Conservation (phyloP, 768 basidiomycete genomes). For the Boletus huronensis region DNA sequence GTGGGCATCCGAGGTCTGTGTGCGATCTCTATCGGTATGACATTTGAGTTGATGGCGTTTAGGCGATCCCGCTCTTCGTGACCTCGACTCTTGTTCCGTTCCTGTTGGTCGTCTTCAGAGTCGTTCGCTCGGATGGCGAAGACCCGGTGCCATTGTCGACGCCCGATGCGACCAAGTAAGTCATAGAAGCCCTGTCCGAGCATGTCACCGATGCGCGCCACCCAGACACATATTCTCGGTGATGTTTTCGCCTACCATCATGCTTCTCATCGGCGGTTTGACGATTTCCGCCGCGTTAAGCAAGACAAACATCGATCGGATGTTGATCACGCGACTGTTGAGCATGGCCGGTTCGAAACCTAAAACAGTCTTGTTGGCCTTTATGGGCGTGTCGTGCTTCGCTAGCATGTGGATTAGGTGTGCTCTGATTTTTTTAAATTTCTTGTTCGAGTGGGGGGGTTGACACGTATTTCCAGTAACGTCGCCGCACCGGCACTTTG, state of each 20-base stretch:
- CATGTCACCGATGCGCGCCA: not conserved
- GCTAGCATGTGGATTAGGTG: constrained; percentile 99
- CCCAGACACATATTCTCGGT: constrained; percentile 83
- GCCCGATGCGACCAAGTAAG: constrained; percentile 78
- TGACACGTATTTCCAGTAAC: constrained; percentile 51
- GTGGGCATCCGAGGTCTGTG: constrained; percentile 92
- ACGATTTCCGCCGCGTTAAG: constrained; percentile 95
- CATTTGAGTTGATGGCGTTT: constrained; percentile 1
- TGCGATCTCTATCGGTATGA: not conserved
- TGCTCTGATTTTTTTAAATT: constrained; percentile 1
- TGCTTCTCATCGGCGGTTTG: constrained; percentile 97
- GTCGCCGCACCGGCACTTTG: constrained; percentile 97
- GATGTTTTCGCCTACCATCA: constrained; percentile 98
- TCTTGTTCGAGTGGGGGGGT: not conserved
- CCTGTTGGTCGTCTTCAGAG: constrained; percentile 78
- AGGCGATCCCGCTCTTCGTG: constrained; percentile 98
- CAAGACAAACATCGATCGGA: constrained; percentile 92
- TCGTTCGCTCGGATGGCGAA: constrained; percentile 55
- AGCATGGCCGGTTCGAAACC: constrained; percentile 88
- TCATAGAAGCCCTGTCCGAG: not conserved
- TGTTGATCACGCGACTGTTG: constrained; percentile 87
- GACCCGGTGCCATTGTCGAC: constrained; percentile 51
- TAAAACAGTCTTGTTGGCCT: constrained; percentile 80
- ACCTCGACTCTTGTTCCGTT: constrained; percentile 89
- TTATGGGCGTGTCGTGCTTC: constrained; percentile 97